Evolutionary conservation across 2,329 filamentous ascomycete species (phyloP).

Genomic region (Pseudocercospora cruenta): DNA sequence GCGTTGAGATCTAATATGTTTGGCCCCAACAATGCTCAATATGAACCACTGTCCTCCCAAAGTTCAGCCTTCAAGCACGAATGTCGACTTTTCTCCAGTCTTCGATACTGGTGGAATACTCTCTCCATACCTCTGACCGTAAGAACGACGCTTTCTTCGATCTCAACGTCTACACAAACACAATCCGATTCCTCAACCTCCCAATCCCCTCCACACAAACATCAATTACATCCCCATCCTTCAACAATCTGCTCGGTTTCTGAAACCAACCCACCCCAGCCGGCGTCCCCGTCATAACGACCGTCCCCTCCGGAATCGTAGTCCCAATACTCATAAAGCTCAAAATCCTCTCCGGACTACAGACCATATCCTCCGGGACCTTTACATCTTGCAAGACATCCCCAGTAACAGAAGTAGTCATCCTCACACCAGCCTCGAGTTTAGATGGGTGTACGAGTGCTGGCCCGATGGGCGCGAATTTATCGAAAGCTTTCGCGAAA

Average conservation of each 20-base stretch:
- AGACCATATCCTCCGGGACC: conserved; percentile 41
- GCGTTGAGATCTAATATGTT: too few species aligned
- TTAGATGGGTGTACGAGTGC: conserved; percentile 48
- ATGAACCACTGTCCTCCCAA: too few species aligned
- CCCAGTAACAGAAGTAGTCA: conserved; percentile 55
- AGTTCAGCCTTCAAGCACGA: too few species aligned
- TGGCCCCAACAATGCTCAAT: too few species aligned
- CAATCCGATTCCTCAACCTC: conserved; percentile 15
- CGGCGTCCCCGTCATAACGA: conserved; percentile 54
- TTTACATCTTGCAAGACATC: conserved; percentile 47
- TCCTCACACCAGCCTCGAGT: conserved; percentile 43
- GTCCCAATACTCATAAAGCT: conserved; percentile 35
- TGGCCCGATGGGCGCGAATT: conserved; percentile 58
- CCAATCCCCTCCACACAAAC: conserved; percentile 18
- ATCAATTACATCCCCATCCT: conserved; percentile 31
- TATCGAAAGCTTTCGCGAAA: conserved; percentile 62
- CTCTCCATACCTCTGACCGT: too few species aligned
- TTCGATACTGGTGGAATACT: too few species aligned
- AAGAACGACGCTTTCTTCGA: too few species aligned
- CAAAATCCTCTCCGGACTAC: conserved; percentile 18
- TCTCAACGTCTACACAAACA: conserved; percentile 1
- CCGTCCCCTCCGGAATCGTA: conserved; percentile 38
- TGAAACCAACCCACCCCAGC: conserved; percentile 33
- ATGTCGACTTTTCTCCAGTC: too few species aligned
- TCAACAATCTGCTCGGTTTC: conserved; percentile 38